These are phyloP conservation scores for Exophiala dermatitidis DNA, from an alignment of 2,329 filamentous ascomycete species.

Conservation along the genomic window DNA sequence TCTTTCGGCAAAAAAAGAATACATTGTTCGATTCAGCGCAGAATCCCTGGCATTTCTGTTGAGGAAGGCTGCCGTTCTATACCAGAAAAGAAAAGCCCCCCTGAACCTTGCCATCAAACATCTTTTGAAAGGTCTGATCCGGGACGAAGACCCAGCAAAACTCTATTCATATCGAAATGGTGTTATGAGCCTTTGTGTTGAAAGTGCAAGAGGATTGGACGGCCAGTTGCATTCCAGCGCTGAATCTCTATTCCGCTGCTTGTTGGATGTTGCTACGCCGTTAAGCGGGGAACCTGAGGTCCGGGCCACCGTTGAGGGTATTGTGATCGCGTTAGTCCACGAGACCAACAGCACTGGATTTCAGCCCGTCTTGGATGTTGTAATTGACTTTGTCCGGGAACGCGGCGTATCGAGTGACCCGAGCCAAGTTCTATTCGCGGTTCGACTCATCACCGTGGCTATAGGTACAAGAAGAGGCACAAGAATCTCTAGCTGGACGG, in stretches of 20 bases:
- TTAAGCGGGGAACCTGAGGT: slow-evolving; percentile 40
- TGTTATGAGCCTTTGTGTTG: slow-evolving; percentile 84
- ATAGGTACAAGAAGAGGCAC: slow-evolving; percentile 75
- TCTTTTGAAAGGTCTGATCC: slow-evolving; percentile 55
- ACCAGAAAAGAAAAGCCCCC: slow-evolving; percentile 63
- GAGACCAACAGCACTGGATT: slow-evolving; percentile 71
- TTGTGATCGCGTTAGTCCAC: slow-evolving; percentile 75
- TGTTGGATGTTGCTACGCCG: slow-evolving; percentile 39
- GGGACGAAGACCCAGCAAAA: neutral
- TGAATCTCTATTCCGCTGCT: slow-evolving; percentile 45
- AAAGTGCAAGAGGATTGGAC: slow-evolving; percentile 62
- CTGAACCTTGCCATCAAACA: slow-evolving; percentile 65
- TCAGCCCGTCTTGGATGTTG: slow-evolving; percentile 55
- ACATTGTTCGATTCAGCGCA: slow-evolving; percentile 85
- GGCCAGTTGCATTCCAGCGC: slow-evolving; percentile 53
- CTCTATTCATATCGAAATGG: slow-evolving; percentile 68
- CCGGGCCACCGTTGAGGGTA: slow-evolving; percentile 55
- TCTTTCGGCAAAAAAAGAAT: slow-evolving; percentile 70
- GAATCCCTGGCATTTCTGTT: slow-evolving; percentile 92
- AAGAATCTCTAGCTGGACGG: slow-evolving; percentile 65
- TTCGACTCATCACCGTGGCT: slow-evolving; percentile 59
- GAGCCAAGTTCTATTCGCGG: slow-evolving; percentile 43
- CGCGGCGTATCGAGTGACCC: slow-evolving; percentile 1
- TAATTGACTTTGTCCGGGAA: slow-evolving; percentile 47
- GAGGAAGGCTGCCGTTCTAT: slow-evolving; percentile 73